Evolutionary conservation across 164 flowering plant genomes (phyloP), one percentile per base, ranked within the genome.

Genomic region (Saururus chinensis): DNA sequence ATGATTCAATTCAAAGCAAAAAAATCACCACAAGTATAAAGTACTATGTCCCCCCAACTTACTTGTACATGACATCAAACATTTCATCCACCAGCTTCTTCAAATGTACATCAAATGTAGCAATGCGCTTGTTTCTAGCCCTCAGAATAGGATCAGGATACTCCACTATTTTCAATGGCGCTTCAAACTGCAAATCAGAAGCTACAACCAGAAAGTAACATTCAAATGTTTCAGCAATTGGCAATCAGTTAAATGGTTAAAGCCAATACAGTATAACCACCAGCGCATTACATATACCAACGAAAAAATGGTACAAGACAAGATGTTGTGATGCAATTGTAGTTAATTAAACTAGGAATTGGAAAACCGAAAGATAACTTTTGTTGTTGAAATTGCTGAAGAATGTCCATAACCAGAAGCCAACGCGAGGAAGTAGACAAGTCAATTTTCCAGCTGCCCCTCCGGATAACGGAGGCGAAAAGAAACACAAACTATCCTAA

Each of bases 11-110:
- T 12, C 14, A 1, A 12, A 45, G 49, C 49, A 45, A 30, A 30
- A 35, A 12, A 37, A 19, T 12, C 0, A 57, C 60, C 51, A 40
- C 51, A 23, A 16, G 20, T 26, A 37, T 16, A 41, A 16, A 22
- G 21, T 40, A 7, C 26, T 20, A 53, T 26, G 37, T 16, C 16
- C 45, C 24, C 17, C 10, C n/a, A 64, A 72, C 85, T 78, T 61
- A 88, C 97, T 79, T 88, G 79, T 95, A 95, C 99, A 95, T 95
- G 25, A 95, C 77, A 62, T 91, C 97, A 54, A 95, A 88, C 99
- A 95, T 95, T 72, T 88, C 95, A 37, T 70, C 75, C 0, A 82
- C 97, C 20, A 95, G 69, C 62, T 79, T 86, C 85, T 84, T 87
- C 77, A 95, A 68, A 55, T 77, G 84, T 41, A 87, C 93, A 64